Evolutionary conservation across 495 filamentous ascomycete genomes (phyloP).

Genomic region (Aeminium ludgeri): DNA sequence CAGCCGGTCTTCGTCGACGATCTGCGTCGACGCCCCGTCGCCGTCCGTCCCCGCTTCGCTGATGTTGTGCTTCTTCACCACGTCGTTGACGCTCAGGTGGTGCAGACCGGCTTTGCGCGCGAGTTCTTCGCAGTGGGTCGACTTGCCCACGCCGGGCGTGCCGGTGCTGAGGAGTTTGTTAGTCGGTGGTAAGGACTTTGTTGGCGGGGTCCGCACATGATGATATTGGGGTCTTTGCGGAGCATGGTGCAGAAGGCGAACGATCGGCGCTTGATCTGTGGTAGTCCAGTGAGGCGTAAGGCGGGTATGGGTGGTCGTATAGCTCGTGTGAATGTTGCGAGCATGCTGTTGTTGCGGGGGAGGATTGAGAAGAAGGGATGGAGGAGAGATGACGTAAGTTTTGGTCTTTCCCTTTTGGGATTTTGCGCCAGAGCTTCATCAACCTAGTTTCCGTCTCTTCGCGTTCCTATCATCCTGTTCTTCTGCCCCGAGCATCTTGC

Average conservation of each 20-base stretch:
- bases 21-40: slow-evolving; percentile 68
- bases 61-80: slow-evolving; percentile 60
- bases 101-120: slow-evolving; percentile 56
- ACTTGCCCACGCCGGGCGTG: slow-evolving; percentile 91
- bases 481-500: too few relatives aligned
- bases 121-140: slow-evolving; percentile 65
- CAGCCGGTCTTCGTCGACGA: slow-evolving; percentile 90
- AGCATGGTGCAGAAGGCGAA: neutral
- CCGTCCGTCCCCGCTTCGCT: slow-evolving; percentile 7
- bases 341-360: neutral
- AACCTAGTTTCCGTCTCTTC: neutral
- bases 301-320: neutral
- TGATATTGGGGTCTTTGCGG: slow-evolving; percentile 65
- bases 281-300: neutral
- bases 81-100: slow-evolving; percentile 75
- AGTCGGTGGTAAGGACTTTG: neutral
- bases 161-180: slow-evolving; percentile 37
- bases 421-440: too few relatives aligned
- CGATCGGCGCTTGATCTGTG: neutral
- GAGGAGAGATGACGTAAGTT: too few relatives aligned
- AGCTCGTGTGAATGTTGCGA: neutral
- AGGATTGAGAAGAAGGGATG: neutral
- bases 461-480: too few relatives aligned
- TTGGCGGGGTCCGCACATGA: slow-evolving; percentile 32
- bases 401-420: too few relatives aligned